Base-by-base conservation (phyloP, 2,329 filamentous ascomycete genomes). In the Hirsutella thompsonii region DNA sequence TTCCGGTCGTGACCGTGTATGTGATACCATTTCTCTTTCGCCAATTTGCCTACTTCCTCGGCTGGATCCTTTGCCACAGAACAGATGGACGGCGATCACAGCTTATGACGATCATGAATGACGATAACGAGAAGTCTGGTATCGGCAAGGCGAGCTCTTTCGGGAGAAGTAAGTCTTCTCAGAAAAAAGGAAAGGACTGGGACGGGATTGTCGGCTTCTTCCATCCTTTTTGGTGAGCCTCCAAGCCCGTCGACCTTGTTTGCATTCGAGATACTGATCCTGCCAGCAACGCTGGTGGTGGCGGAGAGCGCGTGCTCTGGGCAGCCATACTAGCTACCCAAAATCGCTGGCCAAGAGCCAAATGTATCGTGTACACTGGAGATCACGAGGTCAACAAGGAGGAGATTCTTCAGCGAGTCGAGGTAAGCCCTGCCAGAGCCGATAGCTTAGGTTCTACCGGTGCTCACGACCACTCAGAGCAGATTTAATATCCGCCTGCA, bases 231-330 rank as follows among this genome's bases (percentile, higher is more conserved):
- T 96, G 92, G 85, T 90, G 68, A 47, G 72, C 55, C 6, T 23
- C n/a, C 13, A 18, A 8, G 9, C 6, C 9, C 32, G 32, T 9
- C 14, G 5, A 18, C 32, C 14, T 8, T 8, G n/a, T 8, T 16
- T 8, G n/a, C 14, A 8, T 14, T 23, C 38, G 11, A 5, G 14
- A 10, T 35, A 23, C 35, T 47, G 35, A 52, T 36, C 36, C 20
- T 23, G 21, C 8, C 14, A 92, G 85, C 63, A 96, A 98, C 66
- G 92, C 92, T 39, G 92, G 92, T 42, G 92, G 92, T 21, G 92
- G 92, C 45, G 92, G 92, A 47, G 92, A 98, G 64, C 74, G 92
- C 58, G 92, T 98, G 35, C 76, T 98, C 20, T 98, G 93, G 87
- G 90, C 89, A 42, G 92, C 92, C 10, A 85, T 98, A 45, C 78